Evolutionary conservation across 2,329 filamentous ascomycete genomes (phyloP).

Genomic region (Fusarium liriodendri): DNA sequence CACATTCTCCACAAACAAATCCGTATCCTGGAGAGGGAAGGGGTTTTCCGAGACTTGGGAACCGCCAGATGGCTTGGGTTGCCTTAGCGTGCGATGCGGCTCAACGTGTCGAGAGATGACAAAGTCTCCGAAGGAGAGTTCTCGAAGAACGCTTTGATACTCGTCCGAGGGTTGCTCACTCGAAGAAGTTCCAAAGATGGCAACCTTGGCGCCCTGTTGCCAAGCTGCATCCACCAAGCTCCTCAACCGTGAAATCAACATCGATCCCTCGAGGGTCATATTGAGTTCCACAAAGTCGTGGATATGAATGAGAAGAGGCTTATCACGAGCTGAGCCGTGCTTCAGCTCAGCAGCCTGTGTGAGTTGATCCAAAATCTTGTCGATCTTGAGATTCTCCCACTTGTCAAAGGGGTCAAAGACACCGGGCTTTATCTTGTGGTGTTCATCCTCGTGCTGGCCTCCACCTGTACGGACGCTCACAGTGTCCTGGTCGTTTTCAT

Average conservation of each 20-base stretch:
- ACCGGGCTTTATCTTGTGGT: constrained; percentile 56
- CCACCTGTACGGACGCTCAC: constrained; percentile 44
- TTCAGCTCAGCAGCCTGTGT: constrained; percentile 59
- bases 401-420: constrained; percentile 54
- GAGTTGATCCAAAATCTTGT: constrained; percentile 67
- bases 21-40: constrained; percentile 48
- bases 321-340: constrained; percentile 47
- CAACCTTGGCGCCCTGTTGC: constrained; percentile 75
- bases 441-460: constrained; percentile 55
- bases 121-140: constrained; percentile 55
- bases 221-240: constrained; percentile 78
- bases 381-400: constrained; percentile 73
- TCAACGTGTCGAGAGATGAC: constrained; percentile 51
- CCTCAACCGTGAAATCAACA: constrained; percentile 77
- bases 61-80: constrained; percentile 43
- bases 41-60: constrained; percentile 29
- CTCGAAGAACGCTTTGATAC: constrained; percentile 54
- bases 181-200: constrained; percentile 83
- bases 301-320: constrained; percentile 78
- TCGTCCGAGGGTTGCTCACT: constrained; percentile 60
- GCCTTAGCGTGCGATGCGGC: constrained; percentile 37
- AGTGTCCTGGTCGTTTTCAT: constrained; percentile 51
- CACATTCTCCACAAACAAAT: constrained; percentile 59
- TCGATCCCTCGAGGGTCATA: constrained; percentile 74
- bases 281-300: constrained; percentile 85